These are phyloP conservation scores for Medicago lupulina DNA, from an alignment of 306 rosid species.

Conservation along the genomic window DNA sequence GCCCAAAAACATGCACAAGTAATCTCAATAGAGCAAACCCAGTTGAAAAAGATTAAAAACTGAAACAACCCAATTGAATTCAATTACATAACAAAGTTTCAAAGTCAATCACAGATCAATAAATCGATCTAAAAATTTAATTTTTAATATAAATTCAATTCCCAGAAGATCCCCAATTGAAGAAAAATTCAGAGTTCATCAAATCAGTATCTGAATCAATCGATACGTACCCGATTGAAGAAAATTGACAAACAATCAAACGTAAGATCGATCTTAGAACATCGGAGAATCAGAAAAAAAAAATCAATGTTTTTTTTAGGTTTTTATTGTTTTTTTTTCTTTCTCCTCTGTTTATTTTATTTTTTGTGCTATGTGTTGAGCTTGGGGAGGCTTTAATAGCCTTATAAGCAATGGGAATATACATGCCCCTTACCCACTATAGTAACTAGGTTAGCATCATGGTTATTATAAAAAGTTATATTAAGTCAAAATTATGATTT, in stretches of 20 bases:
- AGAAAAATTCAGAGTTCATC: conserved; percentile 29
- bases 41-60: conserved; percentile 38
- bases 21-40: conserved; percentile 50
- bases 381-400: conserved; percentile 27
- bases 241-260: conserved; percentile 56
- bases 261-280: conserved; percentile 57
- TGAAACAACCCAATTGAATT: conserved; percentile 45
- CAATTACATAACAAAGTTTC: conserved; percentile 37
- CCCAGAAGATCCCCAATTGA: conserved; percentile 55
- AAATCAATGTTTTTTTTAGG: conserved; percentile 24
- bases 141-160: conserved; percentile 29
- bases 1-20: conserved; percentile 48
- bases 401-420: conserved; percentile 13
- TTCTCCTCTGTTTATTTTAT: conserved; percentile 4
- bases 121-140: conserved; percentile 41
- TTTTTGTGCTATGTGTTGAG: conserved; percentile 14
- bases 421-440: conserved; percentile 42
- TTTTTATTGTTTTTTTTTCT: background rate
- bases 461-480: background rate
- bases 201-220: conserved; percentile 46
- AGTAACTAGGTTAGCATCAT: conserved; percentile 34
- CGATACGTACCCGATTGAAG: conserved; percentile 60
- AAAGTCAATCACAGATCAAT: conserved; percentile 55
- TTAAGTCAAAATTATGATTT: background rate
- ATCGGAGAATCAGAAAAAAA: conserved; percentile 57